Evolutionary conservation across 1,284 basidiomycete species (phyloP).

Genomic region (Cryptococcus depauperatus): DNA sequence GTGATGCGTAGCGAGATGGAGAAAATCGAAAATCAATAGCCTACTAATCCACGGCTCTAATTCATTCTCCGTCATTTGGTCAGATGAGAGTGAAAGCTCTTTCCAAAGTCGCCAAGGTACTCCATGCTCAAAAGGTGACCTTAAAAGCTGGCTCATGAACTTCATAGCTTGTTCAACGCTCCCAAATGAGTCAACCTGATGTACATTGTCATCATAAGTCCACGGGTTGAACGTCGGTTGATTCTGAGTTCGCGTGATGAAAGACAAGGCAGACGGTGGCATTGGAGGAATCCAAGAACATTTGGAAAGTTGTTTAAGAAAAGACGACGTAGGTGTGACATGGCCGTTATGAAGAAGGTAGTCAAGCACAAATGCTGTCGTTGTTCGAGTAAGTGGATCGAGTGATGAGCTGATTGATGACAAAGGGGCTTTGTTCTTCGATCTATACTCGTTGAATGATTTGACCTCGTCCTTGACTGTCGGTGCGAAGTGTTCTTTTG

Average conservation of each 20-base stretch:
- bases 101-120: conserved; percentile 1
- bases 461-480: background rate
- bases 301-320: background rate
- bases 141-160: too few species aligned
- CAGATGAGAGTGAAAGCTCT: background rate
- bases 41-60: background rate
- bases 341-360: conserved; percentile 76
- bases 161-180: background rate
- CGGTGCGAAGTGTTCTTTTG: background rate
- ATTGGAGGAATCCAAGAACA: background rate
- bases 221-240: background rate
- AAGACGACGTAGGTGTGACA: conserved; percentile 36
- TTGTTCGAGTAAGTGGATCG: conserved; percentile 31
- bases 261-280: conserved; percentile 1
- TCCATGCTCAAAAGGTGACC: conserved; percentile 1
- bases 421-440: background rate
- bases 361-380: conserved; percentile 64
- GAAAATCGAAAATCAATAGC: conserved; percentile 5
- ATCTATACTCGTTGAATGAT: background rate
- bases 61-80: background rate
- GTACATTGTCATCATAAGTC: background rate
- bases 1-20: background rate
- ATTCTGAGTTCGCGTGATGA: background rate
- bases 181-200: background rate
- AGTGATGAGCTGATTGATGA: background rate